phyloP scores from a whole-genome alignment of 208 protist species.

The Leptomonas seymouri region DNA sequence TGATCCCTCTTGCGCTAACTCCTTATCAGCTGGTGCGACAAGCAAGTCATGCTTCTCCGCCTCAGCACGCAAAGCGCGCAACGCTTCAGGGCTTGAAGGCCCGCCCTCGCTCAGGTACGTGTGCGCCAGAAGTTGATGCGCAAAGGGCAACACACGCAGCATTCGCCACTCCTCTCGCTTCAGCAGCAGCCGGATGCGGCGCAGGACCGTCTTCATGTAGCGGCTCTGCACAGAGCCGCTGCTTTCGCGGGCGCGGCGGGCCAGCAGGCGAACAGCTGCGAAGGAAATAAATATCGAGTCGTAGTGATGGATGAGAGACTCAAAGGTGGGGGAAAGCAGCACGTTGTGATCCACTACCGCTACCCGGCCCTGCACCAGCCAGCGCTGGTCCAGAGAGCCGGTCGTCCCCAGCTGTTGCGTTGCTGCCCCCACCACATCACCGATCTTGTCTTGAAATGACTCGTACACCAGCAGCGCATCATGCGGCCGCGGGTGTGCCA shows the following conservation, averaged over 20 bases:
- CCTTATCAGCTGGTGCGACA: not conserved
- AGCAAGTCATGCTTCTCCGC: constrained; percentile 34
- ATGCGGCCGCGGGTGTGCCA: constrained; percentile 65
- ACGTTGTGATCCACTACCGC: constrained; percentile 90
- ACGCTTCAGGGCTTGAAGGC: constrained; percentile 44
- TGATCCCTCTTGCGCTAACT: not conserved
- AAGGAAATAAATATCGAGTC: constrained; percentile 86
- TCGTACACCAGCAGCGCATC: constrained; percentile 70
- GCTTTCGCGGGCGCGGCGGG: constrained; percentile 63
- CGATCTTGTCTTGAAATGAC: constrained; percentile 63
- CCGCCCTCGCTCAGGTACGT: constrained; percentile 69
- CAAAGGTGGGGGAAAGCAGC: constrained; percentile 74
- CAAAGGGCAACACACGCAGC: constrained; percentile 74
- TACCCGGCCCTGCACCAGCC: constrained; percentile 86
- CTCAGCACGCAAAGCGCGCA: constrained; percentile 53
- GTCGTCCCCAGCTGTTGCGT: constrained; percentile 65
- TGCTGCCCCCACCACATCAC: constrained; percentile 54
- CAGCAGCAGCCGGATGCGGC: constrained; percentile 47
- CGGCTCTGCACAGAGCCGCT: constrained; percentile 55
- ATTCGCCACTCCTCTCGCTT: constrained; percentile 39
- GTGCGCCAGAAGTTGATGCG: constrained; percentile 82
- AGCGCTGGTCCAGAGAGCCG: constrained; percentile 69
- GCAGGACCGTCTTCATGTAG: constrained; percentile 54
- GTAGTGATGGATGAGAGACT: constrained; percentile 83
- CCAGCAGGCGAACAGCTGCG: constrained; percentile 65